Conservation (phyloP, 345 rosid species). For the Atalantia buxifolia region DNA sequence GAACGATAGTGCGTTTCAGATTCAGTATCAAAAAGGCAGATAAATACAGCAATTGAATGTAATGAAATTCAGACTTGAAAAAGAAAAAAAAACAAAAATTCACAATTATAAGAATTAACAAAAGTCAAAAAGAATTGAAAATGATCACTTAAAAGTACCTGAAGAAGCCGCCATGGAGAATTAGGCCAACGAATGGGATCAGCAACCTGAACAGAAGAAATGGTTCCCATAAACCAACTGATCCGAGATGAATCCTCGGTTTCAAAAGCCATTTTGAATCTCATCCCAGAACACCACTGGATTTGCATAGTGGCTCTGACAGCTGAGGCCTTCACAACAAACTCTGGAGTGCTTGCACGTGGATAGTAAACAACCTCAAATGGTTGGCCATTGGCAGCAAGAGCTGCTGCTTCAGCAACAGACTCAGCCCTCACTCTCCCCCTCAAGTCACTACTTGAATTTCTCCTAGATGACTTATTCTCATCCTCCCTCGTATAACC, state of each 20-base stretch:
- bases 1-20: not conserved
- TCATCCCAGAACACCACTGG: not conserved
- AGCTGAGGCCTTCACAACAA: conserved; percentile 69
- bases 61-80: not conserved
- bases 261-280: not conserved
- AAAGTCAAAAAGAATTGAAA: not conserved
- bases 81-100: not conserved
- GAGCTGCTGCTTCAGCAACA: conserved; percentile 66
- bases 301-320: conserved; percentile 67
- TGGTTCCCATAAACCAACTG: not conserved
- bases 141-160: conserved; percentile 41
- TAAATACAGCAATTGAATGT: not conserved
- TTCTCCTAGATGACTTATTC: conserved; percentile 39
- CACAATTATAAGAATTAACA: not conserved
- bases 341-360: conserved; percentile 79
- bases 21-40: not conserved
- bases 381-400: conserved; percentile 58
- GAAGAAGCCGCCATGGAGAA: conserved; percentile 92
- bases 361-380: conserved; percentile 90
- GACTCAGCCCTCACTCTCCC: conserved; percentile 66
- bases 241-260: not conserved
- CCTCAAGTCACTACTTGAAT: conserved; percentile 31
- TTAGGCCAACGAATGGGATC: not conserved
- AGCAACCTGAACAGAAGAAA: not conserved
- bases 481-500: conserved; percentile 57